Evolutionary conservation across 441 rosid genomes (phyloP), one percentile per base, ranked within the genome.

Genomic region (Populus hybrid): DNA sequence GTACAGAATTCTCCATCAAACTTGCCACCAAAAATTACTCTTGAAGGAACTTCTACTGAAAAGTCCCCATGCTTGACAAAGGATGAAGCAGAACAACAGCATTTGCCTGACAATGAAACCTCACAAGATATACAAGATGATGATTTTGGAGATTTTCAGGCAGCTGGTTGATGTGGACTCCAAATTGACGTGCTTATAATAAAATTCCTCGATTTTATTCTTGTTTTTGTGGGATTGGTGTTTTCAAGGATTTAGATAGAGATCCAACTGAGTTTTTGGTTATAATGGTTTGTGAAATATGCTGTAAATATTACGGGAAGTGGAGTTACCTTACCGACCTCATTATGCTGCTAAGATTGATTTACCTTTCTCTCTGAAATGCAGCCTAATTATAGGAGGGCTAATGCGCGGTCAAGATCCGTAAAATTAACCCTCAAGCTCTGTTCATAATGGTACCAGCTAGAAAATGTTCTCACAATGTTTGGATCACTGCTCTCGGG

Each of bases 131-230:
- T 68, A 76, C 86, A 82, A 2, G 98, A 95, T 72, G 97, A 95
- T 66, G 98, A 91, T 88, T 95, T 95, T 57, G 99, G 99, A n/a
- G 99, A 95, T 84, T 95, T 95, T 86, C 99, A 95, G 84, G 92
- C 94, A 9, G 99, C 99, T 4, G 89, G 89, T 57, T 92, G 81
- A 83, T 42, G 3, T 8, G 46, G 59, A 24, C 11, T 30, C 35
- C 14, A 7, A 24, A 69, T 35, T 19, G n/a, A 46, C 42, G 10
- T 68, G 66, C 69, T 79, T 35, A 23, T 68, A 30, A 14, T 32
- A 1, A 71, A 42, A 11, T 71, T n/a, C 34, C 30, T 38, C 18
- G 5, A 21, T 21, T 70, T 70, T 57, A 1, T 21, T 24, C 42
- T 42, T 70, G 21, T 28, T 19, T 34, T 32, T 35, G 18, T 32